phyloP scores from a whole-genome alignment of 306 rosid species.

The Cucumis hystrix region DNA sequence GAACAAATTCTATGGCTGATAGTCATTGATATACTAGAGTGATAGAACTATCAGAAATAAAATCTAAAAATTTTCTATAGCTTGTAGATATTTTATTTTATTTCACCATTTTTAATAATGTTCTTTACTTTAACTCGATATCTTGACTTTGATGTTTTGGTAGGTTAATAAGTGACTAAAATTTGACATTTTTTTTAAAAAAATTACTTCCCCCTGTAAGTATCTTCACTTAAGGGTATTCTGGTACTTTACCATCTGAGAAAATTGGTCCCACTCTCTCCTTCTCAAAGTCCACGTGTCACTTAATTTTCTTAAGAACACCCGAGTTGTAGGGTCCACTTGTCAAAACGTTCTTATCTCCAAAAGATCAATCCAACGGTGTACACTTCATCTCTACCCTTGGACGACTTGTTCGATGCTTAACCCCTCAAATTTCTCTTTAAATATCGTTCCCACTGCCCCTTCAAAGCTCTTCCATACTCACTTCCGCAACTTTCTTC shows the following conservation, averaged over 20 bases:
- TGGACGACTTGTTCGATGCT: slow-evolving; percentile 38
- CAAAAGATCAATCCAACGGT: slow-evolving; percentile 14
- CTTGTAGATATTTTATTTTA: too few species aligned
- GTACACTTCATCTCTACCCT: slow-evolving; percentile 7
- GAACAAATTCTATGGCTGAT: too few species aligned
- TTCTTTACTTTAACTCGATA: too few species aligned
- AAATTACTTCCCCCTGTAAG: not conserved
- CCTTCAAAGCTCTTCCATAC: not conserved
- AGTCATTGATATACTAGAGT: too few species aligned
- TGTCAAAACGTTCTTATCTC: slow-evolving; percentile 36
- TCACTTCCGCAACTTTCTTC: not conserved
- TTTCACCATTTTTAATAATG: too few species aligned
- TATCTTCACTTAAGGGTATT: not conserved
- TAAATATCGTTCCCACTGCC: slow-evolving; percentile 17
- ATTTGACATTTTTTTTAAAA: too few species aligned
- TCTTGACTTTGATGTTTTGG: too few species aligned
- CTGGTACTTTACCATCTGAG: slow-evolving; percentile 24
- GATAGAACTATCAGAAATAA: too few species aligned
- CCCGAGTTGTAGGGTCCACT: slow-evolving; percentile 23
- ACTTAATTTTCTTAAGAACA: not conserved
- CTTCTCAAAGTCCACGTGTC: not conserved
- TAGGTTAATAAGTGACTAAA: too few species aligned
- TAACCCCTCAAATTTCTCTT: slow-evolving; percentile 19
- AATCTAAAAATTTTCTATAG: too few species aligned
- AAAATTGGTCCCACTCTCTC: not conserved